These are phyloP conservation scores for Coemansia sp. DNA, from an alignment of 192 early-diverging fungal genomes.

Conservation along the genomic window DNA sequence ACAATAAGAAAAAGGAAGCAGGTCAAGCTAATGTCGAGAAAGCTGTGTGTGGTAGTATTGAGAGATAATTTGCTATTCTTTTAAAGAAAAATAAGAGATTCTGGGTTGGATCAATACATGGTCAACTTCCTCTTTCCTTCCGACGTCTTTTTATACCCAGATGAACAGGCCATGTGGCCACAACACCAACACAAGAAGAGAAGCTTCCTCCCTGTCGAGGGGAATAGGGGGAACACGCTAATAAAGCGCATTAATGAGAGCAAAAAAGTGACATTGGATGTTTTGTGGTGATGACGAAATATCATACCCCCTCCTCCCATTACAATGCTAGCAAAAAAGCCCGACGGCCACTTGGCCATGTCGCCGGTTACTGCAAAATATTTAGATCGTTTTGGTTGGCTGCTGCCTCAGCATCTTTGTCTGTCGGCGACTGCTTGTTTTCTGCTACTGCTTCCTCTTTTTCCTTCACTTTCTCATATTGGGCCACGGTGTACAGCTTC, in stretches of 20 bases:
- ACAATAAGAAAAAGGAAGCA: too few relatives aligned
- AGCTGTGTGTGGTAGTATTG: too few relatives aligned
- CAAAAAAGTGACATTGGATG: neutral
- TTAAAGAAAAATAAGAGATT: too few relatives aligned
- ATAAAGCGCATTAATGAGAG: neutral
- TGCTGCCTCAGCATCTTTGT: neutral
- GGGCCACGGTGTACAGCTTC: slow-evolving; percentile 15
- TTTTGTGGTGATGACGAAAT: neutral
- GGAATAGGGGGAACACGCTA: neutral
- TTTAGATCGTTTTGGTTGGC: neutral
- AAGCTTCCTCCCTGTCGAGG: neutral
- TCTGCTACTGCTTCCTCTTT: slow-evolving; percentile 1
- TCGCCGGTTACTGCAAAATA: neutral
- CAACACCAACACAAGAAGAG: neutral
- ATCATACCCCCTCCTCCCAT: neutral
- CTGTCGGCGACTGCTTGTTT: neutral
- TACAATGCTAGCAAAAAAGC: neutral
- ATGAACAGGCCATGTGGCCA: neutral
- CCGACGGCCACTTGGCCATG: neutral
- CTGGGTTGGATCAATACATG: too few relatives aligned
- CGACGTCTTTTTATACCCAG: neutral
- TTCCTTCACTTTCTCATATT: slow-evolving; percentile 12
- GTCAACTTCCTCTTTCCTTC: neutral
- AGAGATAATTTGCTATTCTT: too few relatives aligned
- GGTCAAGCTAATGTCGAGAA: too few relatives aligned